Evolutionary conservation across 805 yeast species (phyloP).

Genomic region (Ogataea dorogensis): DNA sequence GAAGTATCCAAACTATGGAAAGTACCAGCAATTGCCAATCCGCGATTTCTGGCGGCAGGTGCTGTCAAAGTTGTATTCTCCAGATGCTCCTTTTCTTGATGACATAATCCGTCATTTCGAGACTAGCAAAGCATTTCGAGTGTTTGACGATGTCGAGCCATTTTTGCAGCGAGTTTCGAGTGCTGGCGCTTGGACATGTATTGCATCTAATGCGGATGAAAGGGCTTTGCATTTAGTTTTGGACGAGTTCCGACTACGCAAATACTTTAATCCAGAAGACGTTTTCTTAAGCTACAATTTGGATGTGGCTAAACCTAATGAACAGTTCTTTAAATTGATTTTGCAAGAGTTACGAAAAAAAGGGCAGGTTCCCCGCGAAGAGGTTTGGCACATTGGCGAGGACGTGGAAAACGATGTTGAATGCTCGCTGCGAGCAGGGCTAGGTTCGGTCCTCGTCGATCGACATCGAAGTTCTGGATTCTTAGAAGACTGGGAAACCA

Average conservation of each 20-base stretch:
- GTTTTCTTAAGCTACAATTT: constrained; percentile 58
- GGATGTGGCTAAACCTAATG: constrained; percentile 52
- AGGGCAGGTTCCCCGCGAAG: constrained; percentile 19
- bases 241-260: constrained; percentile 41
- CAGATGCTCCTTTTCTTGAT: constrained; percentile 35
- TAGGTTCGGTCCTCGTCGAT: constrained; percentile 51
- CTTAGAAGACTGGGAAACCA: constrained; percentile 9
- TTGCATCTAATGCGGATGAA: constrained; percentile 64
- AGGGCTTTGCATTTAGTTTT: constrained; percentile 45
- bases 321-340: constrained; percentile 44
- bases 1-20: constrained; percentile 65
- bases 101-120: constrained; percentile 50
- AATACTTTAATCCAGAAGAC: constrained; percentile 38
- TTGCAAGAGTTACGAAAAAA: constrained; percentile 22
- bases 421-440: constrained; percentile 54
- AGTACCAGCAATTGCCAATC: constrained; percentile 33
- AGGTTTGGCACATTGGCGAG: constrained; percentile 70
- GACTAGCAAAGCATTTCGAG: constrained; percentile 48
- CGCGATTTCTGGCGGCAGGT: constrained; percentile 60
- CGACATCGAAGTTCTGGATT: constrained; percentile 19
- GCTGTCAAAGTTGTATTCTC: constrained; percentile 21
- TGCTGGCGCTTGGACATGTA: constrained; percentile 38
- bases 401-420: constrained; percentile 51
- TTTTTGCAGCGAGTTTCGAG: constrained; percentile 33
- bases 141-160: constrained; percentile 55